Conservation (phyloP, 2,329 filamentous ascomycete species). For the Trichophyton equinum region DNA sequence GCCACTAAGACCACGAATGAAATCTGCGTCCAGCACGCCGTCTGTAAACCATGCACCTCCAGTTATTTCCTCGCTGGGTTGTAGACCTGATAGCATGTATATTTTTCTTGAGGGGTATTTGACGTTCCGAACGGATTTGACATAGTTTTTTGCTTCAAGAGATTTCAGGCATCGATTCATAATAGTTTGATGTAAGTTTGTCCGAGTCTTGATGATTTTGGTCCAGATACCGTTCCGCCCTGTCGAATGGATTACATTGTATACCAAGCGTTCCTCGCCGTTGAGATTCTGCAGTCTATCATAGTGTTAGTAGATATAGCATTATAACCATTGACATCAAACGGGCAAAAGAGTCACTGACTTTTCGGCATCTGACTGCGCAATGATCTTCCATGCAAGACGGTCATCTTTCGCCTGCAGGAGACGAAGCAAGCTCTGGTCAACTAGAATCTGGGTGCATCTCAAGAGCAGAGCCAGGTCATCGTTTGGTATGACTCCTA, state of each 20-base stretch:
- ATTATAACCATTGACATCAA: background rate
- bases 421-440: slow-evolving; percentile 36
- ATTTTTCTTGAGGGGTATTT: slow-evolving; percentile 86
- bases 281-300: slow-evolving; percentile 35
- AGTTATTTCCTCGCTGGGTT: slow-evolving; percentile 77
- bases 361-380: slow-evolving; percentile 38
- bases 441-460: slow-evolving; percentile 34
- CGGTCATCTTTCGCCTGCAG: slow-evolving; percentile 33
- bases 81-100: slow-evolving; percentile 80
- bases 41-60: slow-evolving; percentile 93
- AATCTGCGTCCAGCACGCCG: slow-evolving; percentile 73
- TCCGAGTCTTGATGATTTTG: slow-evolving; percentile 64
- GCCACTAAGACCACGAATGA: slow-evolving; percentile 65
- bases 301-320: slow-evolving; percentile 11
- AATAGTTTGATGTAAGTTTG: slow-evolving; percentile 71
- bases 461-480: slow-evolving; percentile 32
- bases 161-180: slow-evolving; percentile 73
- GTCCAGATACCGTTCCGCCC: slow-evolving; percentile 83
- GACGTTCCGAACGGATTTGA: slow-evolving; percentile 82
- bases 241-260: slow-evolving; percentile 75
- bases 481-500: slow-evolving; percentile 33
- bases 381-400: slow-evolving; percentile 37
- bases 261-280: slow-evolving; percentile 70
- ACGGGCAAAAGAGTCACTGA: slow-evolving; percentile 17
- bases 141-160: slow-evolving; percentile 67